Base-by-base conservation (phyloP, 345 rosid species). In the Citrus maxima region DNA sequence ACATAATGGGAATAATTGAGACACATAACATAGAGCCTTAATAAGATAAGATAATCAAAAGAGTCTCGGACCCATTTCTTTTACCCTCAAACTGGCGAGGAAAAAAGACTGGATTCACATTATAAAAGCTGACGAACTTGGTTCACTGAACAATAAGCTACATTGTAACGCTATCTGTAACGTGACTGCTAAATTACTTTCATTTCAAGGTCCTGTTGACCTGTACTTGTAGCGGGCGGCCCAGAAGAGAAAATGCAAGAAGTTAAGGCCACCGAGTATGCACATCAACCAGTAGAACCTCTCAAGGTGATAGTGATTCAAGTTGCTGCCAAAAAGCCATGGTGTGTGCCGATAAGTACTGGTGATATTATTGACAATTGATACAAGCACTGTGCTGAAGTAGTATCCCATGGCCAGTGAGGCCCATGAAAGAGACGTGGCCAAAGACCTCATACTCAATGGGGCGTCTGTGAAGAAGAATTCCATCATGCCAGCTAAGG, bases 361-460 rank as follows among this genome's bases (percentile, higher is more conserved):
- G 4, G 95, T 93, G 25, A 91, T 55, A 14, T 71, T 65, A 69
- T 92, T 92, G 38, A 93, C 90, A 22, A 85, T 24, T 27, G 91
- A 87, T 13, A 93, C 89, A 7, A 95, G 91, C 82, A 89, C 93
- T 6, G 98, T 91, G 82, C 98, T 95, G 77, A 93, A 81, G 77
- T 93, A 95, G 84, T 93, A 93, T 37, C 98, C 98, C 93, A 93
- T 89, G 18, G 98, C 95, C 40, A 93, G 87, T 30, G 98, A 95
- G n/a, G 93, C 88, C 98, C 99, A 93, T 6, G 98, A 95, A 63
- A 95, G 91, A 14, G 98, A 88, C 19, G 93, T 95, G 46, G 98
- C 93, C 81, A 95, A 86, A 27, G 98, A 95, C 77, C 98, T 89
- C 99, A 92, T 95, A 75, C 92, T 85, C 28, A 77, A 70, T 19